Evolutionary conservation across 306 rosid species (phyloP).

Genomic region (Astragalus glycyphyllos): DNA sequence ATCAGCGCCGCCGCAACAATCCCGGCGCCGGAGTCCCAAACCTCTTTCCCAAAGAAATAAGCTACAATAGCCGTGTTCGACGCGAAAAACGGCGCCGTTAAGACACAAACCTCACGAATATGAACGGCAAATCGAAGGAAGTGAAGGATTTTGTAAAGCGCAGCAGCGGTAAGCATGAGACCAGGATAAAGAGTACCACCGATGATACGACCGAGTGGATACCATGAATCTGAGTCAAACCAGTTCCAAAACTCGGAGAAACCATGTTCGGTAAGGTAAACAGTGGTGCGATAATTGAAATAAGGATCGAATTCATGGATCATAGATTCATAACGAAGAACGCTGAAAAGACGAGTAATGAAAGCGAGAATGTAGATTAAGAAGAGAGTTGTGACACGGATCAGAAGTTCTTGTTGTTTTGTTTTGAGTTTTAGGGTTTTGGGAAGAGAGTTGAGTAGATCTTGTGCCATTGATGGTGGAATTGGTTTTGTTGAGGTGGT

Average conservation of each 20-base stretch:
- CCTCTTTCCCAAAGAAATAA: slow-evolving; percentile 87
- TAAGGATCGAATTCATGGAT: slow-evolving; percentile 99
- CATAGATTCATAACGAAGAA: slow-evolving; percentile 97
- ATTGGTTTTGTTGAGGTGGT: slow-evolving; percentile 38
- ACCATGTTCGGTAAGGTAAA: slow-evolving; percentile 76
- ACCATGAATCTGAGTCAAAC: slow-evolving; percentile 98
- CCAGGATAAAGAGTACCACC: slow-evolving; percentile 98
- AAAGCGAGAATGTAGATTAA: slow-evolving; percentile 89
- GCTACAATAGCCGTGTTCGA: slow-evolving; percentile 95
- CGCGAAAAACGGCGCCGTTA: slow-evolving; percentile 95
- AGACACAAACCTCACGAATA: slow-evolving; percentile 95
- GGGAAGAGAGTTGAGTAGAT: slow-evolving; percentile 52
- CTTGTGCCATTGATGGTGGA: slow-evolving; percentile 46
- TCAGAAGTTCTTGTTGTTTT: slow-evolving; percentile 92
- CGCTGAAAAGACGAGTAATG: slow-evolving; percentile 92
- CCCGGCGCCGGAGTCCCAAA: slow-evolving; percentile 90
- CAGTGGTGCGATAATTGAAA: slow-evolving; percentile 94
- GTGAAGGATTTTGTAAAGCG: slow-evolving; percentile 66
- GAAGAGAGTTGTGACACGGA: slow-evolving; percentile 73
- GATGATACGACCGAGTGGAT: slow-evolving; percentile 89
- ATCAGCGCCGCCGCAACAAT: slow-evolving; percentile 91
- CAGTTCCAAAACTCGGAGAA: slow-evolving; percentile 99
- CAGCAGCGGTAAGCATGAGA: slow-evolving; percentile 96
- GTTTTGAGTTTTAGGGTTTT: slow-evolving; percentile 83
- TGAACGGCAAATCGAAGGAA: slow-evolving; percentile 80